Evolutionary conservation across 2,329 filamentous ascomycete species (phyloP), one percentile per base, ranked within the genome.

Genomic region (Aspergillus ustus): DNA sequence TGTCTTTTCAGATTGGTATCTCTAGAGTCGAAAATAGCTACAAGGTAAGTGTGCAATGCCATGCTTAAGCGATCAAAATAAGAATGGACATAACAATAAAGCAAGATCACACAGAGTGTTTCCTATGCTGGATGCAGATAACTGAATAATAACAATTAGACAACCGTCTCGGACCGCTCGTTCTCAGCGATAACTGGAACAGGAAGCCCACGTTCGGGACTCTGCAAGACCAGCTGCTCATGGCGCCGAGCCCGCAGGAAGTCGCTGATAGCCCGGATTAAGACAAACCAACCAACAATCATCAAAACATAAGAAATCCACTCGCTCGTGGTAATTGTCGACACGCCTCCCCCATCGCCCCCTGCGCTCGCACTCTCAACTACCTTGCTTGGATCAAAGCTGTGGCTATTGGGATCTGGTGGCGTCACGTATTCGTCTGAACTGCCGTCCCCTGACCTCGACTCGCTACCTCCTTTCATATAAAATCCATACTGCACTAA

Each of bases 261-360:
- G 75, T 98, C 93, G 70, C 90, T 93, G 19, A 97, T 88, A n/a
- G 93, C 89, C 77, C 93, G 87, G 73, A 99, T 98, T 64, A 99
- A 82, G 65, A 99, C 93, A 73, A 98, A 98, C 95, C 95, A 99
- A 5, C 95, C 95, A 1, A 96, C 90, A 73, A 99, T 91, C 95
- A 99, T 99, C 52, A 99, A 79, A 17, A 91, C 83, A 71, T 98
- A 99, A 11, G 93, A 91, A 65, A 97, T 82, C 92, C 92, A 97
- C 74, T 98, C 93, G 66, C 85, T 89, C 55, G 89, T 89, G 6
- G 84, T 86, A 46, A 97, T 86, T 40, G 87, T 85, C 7, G 81
- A 78, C 9, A 80, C 78, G 45, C 82, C 82, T 7, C 70, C 72
- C 22, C 69, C 69, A 54, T 70, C 70, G 56, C 68, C 70, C 15